phyloP scores from a whole-genome alignment of 306 rosid species.

The Cucumis cinereus region DNA sequence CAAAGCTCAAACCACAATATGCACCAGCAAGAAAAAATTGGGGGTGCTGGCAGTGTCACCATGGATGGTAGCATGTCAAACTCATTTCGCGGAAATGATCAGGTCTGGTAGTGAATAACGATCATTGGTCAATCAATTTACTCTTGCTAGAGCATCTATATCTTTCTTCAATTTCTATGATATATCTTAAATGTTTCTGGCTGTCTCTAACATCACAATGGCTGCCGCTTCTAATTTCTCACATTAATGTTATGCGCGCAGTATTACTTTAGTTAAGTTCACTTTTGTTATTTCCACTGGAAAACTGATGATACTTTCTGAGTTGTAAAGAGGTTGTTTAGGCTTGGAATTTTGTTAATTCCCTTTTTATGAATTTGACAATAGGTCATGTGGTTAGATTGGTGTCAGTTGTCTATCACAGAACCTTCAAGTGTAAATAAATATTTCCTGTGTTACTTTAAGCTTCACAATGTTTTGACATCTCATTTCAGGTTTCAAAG shows the following conservation, averaged over 20 bases:
- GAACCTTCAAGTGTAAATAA: neutral
- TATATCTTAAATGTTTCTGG: neutral
- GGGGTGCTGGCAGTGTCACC: constrained; percentile 62
- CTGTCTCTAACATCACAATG: neutral
- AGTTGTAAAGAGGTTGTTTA: neutral
- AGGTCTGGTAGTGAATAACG: constrained; percentile 36
- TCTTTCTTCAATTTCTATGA: neutral
- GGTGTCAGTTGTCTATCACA: neutral
- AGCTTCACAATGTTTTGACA: constrained; percentile 30
- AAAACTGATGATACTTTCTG: neutral
- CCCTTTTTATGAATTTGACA: neutral
- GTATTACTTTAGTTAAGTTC: no score
- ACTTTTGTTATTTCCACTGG: neutral
- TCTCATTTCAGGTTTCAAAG: constrained; percentile 67
- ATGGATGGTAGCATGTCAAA: constrained; percentile 89
- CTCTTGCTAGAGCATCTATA: neutral
- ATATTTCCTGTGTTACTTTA: neutral
- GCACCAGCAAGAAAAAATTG: constrained; percentile 89
- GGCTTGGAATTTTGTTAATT: neutral
- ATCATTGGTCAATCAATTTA: neutral
- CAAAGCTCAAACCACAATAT: constrained; percentile 64
- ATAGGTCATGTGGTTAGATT: neutral
- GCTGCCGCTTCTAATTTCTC: neutral
- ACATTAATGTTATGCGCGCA: no score
- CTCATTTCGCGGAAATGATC: constrained; percentile 94